Conservation (phyloP, 2,329 filamentous ascomycete species). For the Cryphonectria naterciae region DNA sequence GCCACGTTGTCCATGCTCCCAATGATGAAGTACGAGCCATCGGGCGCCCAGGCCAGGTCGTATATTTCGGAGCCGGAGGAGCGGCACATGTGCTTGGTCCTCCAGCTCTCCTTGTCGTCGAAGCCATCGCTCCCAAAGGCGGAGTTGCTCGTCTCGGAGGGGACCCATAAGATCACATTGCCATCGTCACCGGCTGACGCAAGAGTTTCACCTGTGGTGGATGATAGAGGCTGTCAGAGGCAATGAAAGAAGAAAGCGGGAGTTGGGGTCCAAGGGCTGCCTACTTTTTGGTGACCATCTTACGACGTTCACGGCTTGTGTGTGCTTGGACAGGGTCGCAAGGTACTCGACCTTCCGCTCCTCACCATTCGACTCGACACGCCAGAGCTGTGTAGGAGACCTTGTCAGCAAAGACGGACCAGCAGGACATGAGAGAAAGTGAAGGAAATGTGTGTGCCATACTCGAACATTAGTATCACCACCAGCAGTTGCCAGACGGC, state of each 20-base stretch:
- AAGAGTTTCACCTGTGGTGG: conserved; percentile 76
- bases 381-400: conserved; percentile 74
- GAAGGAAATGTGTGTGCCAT: conserved; percentile 40
- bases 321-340: conserved; percentile 89
- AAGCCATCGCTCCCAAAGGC: conserved; percentile 80
- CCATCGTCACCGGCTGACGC: conserved; percentile 97
- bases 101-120: conserved; percentile 96
- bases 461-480: conserved; percentile 96
- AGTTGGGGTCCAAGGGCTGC: conserved; percentile 26
- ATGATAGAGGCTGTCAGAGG: conserved; percentile 13
- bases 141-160: conserved; percentile 73
- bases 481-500: conserved; percentile 88
- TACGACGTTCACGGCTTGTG: conserved; percentile 97
- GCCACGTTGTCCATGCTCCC: conserved; percentile 99
- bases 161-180: conserved; percentile 95
- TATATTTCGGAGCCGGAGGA: conserved; percentile 96
- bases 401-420: conserved; percentile 3
- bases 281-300: conserved; percentile 92
- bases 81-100: conserved; percentile 96
- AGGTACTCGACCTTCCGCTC: conserved; percentile 90
- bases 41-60: conserved; percentile 98
- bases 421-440: background rate
- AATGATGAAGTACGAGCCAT: conserved; percentile 93
- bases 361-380: conserved; percentile 80
- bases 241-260: background rate